Percentiles rank a stretch among this genome's conserved stretches.
phyloP scores from a whole-genome alignment of 2,329 filamentous ascomycete genomes.

The Blastomyces parvus region DNA sequence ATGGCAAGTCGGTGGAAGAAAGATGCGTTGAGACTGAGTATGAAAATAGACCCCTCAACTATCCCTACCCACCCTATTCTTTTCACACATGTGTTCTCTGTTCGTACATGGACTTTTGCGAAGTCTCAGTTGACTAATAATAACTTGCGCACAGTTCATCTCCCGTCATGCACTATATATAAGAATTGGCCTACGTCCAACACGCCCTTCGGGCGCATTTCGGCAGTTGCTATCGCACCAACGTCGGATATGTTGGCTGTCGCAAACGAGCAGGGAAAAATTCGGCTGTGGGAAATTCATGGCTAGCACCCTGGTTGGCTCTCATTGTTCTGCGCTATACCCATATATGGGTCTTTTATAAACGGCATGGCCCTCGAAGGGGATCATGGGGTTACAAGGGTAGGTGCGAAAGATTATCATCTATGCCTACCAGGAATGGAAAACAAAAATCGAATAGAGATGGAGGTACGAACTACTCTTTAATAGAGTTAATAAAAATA shows the following conservation, averaged over 20 bases:
- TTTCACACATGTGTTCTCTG: background rate
- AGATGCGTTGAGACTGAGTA: slow-evolving; percentile 66
- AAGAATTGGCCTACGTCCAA: slow-evolving; percentile 91
- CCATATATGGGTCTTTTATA: background rate
- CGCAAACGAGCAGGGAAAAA: slow-evolving; percentile 79
- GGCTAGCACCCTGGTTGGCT: slow-evolving; percentile 36
- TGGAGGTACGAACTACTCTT: background rate
- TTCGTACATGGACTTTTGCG: background rate
- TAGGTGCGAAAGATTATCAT: background rate
- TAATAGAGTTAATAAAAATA: background rate
- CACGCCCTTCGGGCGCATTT: slow-evolving; percentile 78
- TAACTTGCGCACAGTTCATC: slow-evolving; percentile 52
- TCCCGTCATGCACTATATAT: slow-evolving; percentile 89
- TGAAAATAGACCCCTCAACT: slow-evolving; percentile 15
- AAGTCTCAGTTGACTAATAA: background rate
- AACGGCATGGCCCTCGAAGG: background rate
- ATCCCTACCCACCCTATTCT: background rate
- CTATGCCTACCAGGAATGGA: background rate
- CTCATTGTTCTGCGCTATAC: background rate
- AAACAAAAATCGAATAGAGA: background rate
- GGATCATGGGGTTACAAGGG: background rate
- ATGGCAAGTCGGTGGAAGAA: slow-evolving; percentile 82
- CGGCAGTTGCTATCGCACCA: slow-evolving; percentile 58
- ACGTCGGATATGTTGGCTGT: slow-evolving; percentile 66
- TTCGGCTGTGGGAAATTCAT: slow-evolving; percentile 82